Evolutionary conservation across 2,329 filamentous ascomycete genomes (phyloP).

Genomic region (Verticillium alfalfae): DNA sequence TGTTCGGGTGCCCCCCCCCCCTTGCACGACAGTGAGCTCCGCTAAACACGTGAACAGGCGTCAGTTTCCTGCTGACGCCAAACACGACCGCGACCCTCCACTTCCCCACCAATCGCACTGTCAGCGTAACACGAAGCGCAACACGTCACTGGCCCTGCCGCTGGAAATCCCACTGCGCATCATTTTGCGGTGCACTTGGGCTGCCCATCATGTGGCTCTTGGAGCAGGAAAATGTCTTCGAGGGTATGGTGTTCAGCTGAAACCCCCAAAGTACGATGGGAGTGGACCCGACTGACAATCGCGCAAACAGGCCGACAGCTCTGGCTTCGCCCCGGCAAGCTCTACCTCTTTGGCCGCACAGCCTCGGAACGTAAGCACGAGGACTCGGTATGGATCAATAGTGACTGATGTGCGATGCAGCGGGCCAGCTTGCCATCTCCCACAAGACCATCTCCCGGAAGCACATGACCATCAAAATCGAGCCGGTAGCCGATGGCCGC

Average conservation of each 20-base stretch:
- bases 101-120: conserved; percentile 3
- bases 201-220: conserved; percentile 55
- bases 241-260: conserved; percentile 21
- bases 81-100: conserved; percentile 6
- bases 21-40: neutral
- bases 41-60: conserved; percentile 14
- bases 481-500: conserved; percentile 57
- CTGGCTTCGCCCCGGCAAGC: conserved; percentile 82
- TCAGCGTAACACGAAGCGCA: conserved; percentile 2
- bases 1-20: neutral
- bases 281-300: neutral
- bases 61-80: conserved; percentile 8
- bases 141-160: neutral
- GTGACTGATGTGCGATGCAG: conserved; percentile 29
- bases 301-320: conserved; percentile 41
- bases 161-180: neutral
- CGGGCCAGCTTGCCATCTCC: conserved; percentile 63
- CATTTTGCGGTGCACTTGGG: neutral
- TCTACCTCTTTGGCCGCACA: conserved; percentile 80
- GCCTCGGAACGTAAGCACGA: conserved; percentile 51
- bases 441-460: conserved; percentile 83
- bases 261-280: neutral
- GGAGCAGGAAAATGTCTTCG: conserved; percentile 50
- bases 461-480: conserved; percentile 75
- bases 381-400: neutral